Evolutionary conservation across 2,329 filamentous ascomycete genomes (phyloP), one percentile per base, ranked within the genome.

Genomic region (Ascochyta clinopodiicola): DNA sequence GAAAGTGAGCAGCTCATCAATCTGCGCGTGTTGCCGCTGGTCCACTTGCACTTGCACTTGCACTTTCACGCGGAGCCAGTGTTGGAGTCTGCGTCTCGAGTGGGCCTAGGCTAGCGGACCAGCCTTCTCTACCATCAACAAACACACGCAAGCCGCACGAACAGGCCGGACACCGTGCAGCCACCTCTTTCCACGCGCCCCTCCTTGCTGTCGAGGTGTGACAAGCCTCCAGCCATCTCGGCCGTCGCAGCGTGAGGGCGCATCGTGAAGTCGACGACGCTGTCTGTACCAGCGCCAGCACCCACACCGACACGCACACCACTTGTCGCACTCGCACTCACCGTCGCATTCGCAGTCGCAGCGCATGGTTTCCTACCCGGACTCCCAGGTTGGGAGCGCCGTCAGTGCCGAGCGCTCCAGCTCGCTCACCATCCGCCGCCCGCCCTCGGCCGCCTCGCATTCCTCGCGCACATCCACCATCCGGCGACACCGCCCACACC

Each of bases 351-450:
- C 40, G 17, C 40, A 56, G 50, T 56, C 57, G 59, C 53, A 44
- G 63, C 72, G 71, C 68, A 88, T 88, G 85, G 84, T 88, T 74
- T 88, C 86, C 73, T 85, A 86, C 76, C 80, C 83, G 67, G 84
- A 87, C 58, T 75, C 74, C 35, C 70, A 79, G 52, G 24, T 35
- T 12, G 52, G 52, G 52, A 56, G 52, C 52, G 46, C 39, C 39
- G 46, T 51, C 36, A 78, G 79, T 71, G 73, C 79, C 51, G 79
- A 81, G 72, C 80, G 78, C 68, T 40, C 47, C 53, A 46, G 36
- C 36, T 81, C 85, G 66, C 78, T 87, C 64, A 79, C 84, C 70
- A 78, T 85, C 68, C 86, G 86, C 70, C 85, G 73, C 77, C 85
- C 76, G 81, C 86, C 71, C 76, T 92, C 79, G 74, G 77, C 88